phyloP scores from a whole-genome alignment of 2,329 filamentous ascomycete genomes.

The Pezicula rhizophila region DNA sequence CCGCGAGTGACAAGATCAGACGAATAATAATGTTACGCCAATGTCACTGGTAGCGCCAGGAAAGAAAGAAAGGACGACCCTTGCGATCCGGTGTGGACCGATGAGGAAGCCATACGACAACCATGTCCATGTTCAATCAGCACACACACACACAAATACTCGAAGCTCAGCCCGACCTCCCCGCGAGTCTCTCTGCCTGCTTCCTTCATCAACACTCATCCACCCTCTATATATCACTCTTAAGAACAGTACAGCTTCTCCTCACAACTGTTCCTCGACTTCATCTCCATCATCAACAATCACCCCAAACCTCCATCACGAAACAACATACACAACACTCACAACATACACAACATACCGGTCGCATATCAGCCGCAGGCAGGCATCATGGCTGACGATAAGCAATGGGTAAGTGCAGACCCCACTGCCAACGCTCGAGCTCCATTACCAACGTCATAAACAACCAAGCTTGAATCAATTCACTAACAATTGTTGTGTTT shows the following conservation, averaged over 20 bases:
- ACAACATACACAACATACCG: neutral
- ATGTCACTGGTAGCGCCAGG: neutral
- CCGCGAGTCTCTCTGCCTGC: neutral
- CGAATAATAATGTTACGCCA: too few species aligned
- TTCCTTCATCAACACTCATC: neutral
- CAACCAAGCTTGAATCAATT: conserved; percentile 2
- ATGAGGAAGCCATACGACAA: neutral
- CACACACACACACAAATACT: neutral
- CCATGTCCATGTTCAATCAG: neutral
- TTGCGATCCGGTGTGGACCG: neutral
- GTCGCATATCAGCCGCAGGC: neutral
- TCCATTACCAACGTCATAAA: neutral
- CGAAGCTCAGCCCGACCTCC: neutral
- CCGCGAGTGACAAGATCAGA: too few species aligned
- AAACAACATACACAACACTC: neutral
- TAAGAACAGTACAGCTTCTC: neutral
- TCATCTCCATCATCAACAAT: neutral
- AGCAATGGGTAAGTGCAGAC: conserved; percentile 40
- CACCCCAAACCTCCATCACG: neutral
- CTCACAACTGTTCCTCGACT: neutral
- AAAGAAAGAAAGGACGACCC: neutral
- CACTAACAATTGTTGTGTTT: neutral
- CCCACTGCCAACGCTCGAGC: neutral
- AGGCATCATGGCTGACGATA: conserved; percentile 32
- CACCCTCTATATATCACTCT: neutral